A percentile compares a stretch with the other conserved stretches of the same genome.
These are phyloP conservation scores for Thielaviopsis euricoi DNA, from an alignment of 2,329 filamentous ascomycete genomes.

Conservation along the genomic window DNA sequence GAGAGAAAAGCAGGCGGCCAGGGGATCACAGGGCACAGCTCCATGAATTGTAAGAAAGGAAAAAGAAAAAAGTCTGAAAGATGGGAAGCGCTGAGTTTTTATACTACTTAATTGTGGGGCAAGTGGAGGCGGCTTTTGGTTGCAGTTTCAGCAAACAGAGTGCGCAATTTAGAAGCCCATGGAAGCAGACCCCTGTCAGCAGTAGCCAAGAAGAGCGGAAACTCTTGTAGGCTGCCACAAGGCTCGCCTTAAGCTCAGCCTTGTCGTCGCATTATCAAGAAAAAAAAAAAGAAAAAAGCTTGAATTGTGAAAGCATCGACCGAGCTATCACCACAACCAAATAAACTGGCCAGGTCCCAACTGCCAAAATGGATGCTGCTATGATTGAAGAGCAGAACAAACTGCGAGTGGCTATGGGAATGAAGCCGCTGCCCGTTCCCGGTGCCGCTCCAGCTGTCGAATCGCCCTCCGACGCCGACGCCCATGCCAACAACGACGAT, in stretches of 20 bases:
- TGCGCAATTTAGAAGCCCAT: background rate
- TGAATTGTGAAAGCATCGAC: background rate
- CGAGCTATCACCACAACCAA: background rate
- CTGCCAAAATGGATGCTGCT: conserved; percentile 40
- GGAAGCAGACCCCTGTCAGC: too few relatives aligned
- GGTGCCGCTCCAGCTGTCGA: conserved; percentile 29
- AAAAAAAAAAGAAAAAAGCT: background rate
- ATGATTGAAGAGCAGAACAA: conserved; percentile 90
- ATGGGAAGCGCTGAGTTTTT: background rate
- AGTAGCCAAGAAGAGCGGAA: background rate
- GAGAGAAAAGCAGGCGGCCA: conserved; percentile 27
- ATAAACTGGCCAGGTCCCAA: background rate
- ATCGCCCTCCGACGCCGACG: conserved; percentile 27
- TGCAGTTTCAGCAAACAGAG: background rate
- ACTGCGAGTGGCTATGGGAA: conserved; percentile 72
- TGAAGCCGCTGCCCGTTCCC: conserved; percentile 77
- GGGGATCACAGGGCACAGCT: conserved; percentile 78
- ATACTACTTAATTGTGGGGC: background rate
- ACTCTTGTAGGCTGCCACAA: background rate
- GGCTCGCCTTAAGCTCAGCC: background rate
- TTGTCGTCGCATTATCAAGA: background rate
- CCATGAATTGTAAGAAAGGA: conserved; percentile 35
- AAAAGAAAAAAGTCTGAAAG: conserved; percentile 20
- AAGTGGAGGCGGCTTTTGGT: background rate
- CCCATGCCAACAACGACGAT: conserved; percentile 25